Evolutionary conservation across 495 filamentous ascomycete genomes (phyloP), one percentile per base, ranked within the genome.

Genomic region (Aspergillus carlsbadensis): DNA sequence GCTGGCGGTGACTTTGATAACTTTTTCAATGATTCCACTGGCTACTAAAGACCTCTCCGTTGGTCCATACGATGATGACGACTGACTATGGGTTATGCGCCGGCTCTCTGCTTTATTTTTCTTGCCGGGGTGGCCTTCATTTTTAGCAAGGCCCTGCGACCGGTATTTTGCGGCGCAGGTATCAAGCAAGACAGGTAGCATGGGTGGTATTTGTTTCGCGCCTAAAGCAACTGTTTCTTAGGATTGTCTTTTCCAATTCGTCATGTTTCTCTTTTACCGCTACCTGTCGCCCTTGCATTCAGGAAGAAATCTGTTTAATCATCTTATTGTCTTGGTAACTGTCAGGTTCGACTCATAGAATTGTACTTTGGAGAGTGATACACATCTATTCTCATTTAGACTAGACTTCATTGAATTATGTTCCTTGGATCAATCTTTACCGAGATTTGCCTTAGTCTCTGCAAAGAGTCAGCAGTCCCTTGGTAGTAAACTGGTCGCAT

Each of bases 1-100:
- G 42, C 60, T 17, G 45, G 37, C 29, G 54, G 54, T 29, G 59
- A 62, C 10, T 63, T 68, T 48, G 61, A 68, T 37, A 22, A 35
- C 15, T 65, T 58, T 58, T 47, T 68, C 35, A 63, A 65, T 22
- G 34, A 63, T 20, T 18, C n/a, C 14, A 18, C 34, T 1, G 49
- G 40, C 22, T 63, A 60, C 39, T 62, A 42, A 43, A 29, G 24
- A 13, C 21, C 10, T 31, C 14, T 20, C 15, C 33, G n/a, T 46
- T 0, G 15, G 13, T 15, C 21, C 15, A 6, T 56, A 42, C 26
- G 33, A 22, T 56, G 14, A 36, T 51, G 34, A 66, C 29, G 60
- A 29, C 40, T 36, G 24, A 29, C 39, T 1, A 15, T 26, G 18
- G 31, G 17, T n/a, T 41, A 43, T 36, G 21, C 33, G 43, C 40